phyloP scores from a whole-genome alignment of 2,329 filamentous ascomycete species.

The Aspergillus quadricinctus region DNA sequence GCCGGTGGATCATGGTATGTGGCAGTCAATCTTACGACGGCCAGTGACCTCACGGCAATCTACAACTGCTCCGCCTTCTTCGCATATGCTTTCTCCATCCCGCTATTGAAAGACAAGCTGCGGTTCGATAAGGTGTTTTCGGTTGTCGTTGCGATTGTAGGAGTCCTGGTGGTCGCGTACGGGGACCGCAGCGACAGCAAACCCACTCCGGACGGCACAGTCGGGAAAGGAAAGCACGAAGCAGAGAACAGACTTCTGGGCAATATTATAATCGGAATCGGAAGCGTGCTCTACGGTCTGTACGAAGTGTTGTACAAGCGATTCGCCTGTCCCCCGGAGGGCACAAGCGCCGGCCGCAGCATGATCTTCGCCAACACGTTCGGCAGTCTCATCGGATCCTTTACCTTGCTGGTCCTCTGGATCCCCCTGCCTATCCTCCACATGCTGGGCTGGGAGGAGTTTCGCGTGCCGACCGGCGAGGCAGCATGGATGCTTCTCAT shows the following conservation, averaged over 20 bases:
- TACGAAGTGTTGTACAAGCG: conserved; percentile 98
- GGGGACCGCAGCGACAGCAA: conserved; percentile 65
- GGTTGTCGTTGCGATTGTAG: conserved; percentile 79
- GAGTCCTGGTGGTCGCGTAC: conserved; percentile 93
- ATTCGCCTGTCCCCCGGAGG: conserved; percentile 87
- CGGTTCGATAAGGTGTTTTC: conserved; percentile 80
- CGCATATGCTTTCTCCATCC: conserved; percentile 93
- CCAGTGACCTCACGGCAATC: conserved; percentile 91
- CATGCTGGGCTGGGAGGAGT: conserved; percentile 70
- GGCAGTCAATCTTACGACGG: conserved; percentile 87
- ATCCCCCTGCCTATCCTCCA: conserved; percentile 84
- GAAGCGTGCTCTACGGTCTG: conserved; percentile 88
- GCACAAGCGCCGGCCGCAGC: conserved; percentile 75
- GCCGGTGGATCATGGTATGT: conserved; percentile 95
- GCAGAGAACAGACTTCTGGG: conserved; percentile 69
- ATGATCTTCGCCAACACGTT: conserved; percentile 96
- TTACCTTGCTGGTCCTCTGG: conserved; percentile 86
- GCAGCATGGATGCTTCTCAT: conserved; percentile 76
- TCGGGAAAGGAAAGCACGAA: conserved; percentile 45
- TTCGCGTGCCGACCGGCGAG: conserved; percentile 73
- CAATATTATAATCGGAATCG: conserved; percentile 86
- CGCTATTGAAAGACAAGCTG: conserved; percentile 78
- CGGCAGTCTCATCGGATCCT: conserved; percentile 77
- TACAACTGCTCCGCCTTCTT: conserved; percentile 99
- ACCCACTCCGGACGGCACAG: conserved; percentile 22